A percentile compares a stretch with the other conserved stretches of the same genome.
Conservation (phyloP, 2,329 filamentous ascomycete species). For the Hymenotorrendiella dingleyae region DNA sequence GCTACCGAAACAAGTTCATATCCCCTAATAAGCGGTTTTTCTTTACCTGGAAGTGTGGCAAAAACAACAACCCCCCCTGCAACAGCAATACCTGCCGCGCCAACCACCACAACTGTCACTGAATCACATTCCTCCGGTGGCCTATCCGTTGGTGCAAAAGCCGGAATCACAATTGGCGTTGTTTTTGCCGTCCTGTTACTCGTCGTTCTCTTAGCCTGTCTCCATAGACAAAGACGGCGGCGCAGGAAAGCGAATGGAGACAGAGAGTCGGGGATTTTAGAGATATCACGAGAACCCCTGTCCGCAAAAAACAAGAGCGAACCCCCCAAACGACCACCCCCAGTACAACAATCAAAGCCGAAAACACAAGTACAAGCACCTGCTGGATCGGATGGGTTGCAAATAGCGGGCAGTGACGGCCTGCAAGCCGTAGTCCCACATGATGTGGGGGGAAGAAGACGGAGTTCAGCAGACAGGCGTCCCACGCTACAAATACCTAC, state of each 20-base stretch:
- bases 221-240: constrained; percentile 6
- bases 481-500: not conserved
- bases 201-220: not conserved
- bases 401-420: constrained; percentile 3
- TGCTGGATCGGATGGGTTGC: no score
- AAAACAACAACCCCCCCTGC: not conserved
- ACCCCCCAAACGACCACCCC: no score
- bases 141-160: constrained; percentile 9
- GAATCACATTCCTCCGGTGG: constrained; percentile 2
- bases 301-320: constrained; percentile 2
- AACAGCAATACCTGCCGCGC: not conserved
- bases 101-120: not conserved
- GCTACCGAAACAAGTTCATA: not conserved
- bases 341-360: not conserved
- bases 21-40: not conserved
- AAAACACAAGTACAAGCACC: not conserved
- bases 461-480: not conserved
- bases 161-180: constrained; percentile 9
- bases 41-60: not conserved
- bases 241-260: not conserved
- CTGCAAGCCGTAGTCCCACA: constrained; percentile 3
- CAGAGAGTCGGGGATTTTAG: not conserved
- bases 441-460: not conserved
- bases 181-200: constrained; percentile 1
- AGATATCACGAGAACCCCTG: constrained; percentile 7